phyloP scores from a whole-genome alignment of 148 eudicot species.

The Vaccinium corymbosum region DNA sequence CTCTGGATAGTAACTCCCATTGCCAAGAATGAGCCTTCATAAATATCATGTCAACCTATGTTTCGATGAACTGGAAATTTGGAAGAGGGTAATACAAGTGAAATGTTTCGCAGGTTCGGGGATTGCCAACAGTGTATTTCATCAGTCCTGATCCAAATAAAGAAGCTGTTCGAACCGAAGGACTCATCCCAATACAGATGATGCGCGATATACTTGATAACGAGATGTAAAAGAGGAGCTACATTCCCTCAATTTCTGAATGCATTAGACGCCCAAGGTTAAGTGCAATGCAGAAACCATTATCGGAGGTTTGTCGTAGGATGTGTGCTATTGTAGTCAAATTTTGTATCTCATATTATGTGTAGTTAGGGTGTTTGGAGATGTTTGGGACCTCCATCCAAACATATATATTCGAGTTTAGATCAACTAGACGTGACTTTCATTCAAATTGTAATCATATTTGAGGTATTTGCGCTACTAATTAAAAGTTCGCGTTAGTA shows the following conservation, averaged over 20 bases:
- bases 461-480: neutral
- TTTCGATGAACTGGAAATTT: neutral
- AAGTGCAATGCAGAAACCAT: neutral
- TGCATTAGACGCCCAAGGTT: neutral
- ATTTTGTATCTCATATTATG: conserved; percentile 3
- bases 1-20: neutral
- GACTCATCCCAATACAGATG: conserved; percentile 90
- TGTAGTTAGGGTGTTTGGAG: conserved; percentile 2
- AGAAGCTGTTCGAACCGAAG: conserved; percentile 92
- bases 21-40: neutral
- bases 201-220: conserved; percentile 83
- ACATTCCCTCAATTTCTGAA: neutral
- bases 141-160: conserved; percentile 89
- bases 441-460: neutral
- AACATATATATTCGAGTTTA: neutral
- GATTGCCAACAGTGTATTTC: conserved; percentile 91
- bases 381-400: neutral
- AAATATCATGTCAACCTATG: neutral
- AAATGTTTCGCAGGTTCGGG: conserved; percentile 61
- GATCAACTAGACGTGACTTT: neutral
- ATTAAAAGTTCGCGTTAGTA: neutral
- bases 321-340: neutral
- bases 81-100: neutral
- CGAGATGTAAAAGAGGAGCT: conserved; percentile 47
- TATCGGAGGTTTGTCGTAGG: conserved; percentile 7